Percentiles rank a stretch among this genome's conserved stretches.
These are phyloP conservation scores for Periconia sp. DNA, from an alignment of 2,329 filamentous ascomycete genomes.

Conservation along the genomic window DNA sequence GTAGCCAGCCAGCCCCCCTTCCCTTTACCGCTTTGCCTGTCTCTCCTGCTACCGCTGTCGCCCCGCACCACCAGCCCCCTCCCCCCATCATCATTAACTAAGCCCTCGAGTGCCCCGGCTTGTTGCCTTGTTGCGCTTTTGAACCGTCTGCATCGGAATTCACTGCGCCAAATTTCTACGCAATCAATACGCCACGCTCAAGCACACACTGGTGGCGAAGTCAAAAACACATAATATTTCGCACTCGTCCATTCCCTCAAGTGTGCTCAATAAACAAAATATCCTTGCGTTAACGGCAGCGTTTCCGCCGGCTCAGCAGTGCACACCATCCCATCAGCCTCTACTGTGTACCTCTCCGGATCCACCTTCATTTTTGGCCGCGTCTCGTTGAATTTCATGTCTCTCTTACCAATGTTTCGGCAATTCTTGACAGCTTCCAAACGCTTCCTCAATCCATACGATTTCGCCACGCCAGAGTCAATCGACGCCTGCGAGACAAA, in stretches of 20 bases:
- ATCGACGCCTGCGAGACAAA: slow-evolving; percentile 80
- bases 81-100: no score
- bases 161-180: no score
- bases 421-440: slow-evolving; percentile 79
- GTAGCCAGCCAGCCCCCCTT: no score
- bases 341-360: slow-evolving; percentile 83
- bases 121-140: no score
- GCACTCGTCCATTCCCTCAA: neutral
- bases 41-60: no score
- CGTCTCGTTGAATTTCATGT: slow-evolving; percentile 87
- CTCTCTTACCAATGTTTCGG: slow-evolving; percentile 72
- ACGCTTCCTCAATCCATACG: slow-evolving; percentile 76
- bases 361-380: slow-evolving; percentile 90
- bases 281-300: slow-evolving; percentile 76
- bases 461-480: slow-evolving; percentile 64
- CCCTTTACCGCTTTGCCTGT: no score
- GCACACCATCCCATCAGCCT: slow-evolving; percentile 78
- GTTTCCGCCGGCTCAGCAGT: slow-evolving; percentile 69
- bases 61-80: no score
- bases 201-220: no score
- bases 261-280: slow-evolving; percentile 67
- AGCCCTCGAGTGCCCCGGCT: no score
- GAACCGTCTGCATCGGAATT: no score
- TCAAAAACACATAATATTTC: no score
- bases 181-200: no score